These are phyloP conservation scores for Boletus rufocinnamomeus DNA, from an alignment of 768 basidiomycete genomes.

Conservation along the genomic window DNA sequence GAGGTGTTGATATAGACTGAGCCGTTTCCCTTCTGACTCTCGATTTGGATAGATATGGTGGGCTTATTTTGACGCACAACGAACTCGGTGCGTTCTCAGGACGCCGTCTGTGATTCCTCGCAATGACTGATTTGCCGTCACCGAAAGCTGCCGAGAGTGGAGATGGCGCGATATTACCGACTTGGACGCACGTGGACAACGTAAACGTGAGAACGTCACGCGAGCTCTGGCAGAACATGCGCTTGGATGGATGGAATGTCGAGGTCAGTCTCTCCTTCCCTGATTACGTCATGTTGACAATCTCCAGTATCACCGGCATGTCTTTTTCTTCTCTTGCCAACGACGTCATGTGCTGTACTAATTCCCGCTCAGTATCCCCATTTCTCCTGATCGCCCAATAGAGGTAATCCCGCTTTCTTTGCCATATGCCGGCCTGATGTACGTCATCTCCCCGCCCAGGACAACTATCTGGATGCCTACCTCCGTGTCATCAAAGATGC, in stretches of 20 bases:
- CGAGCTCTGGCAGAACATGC: conserved; percentile 84
- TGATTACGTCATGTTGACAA: conserved; percentile 13
- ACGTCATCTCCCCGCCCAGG: conserved; percentile 40
- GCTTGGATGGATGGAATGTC: conserved; percentile 85
- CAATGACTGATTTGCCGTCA: conserved; percentile 7
- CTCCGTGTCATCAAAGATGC: conserved; percentile 74
- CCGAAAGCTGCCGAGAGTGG: conserved; percentile 55
- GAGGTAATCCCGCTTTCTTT: conserved; percentile 53
- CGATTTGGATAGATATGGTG: conserved; percentile 66
- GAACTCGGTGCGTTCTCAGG: conserved; percentile 64
- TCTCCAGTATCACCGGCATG: conserved; percentile 74
- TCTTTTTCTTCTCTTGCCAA: conserved; percentile 7
- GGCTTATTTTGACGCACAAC: conserved; percentile 90
- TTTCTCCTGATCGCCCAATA: conserved; percentile 88
- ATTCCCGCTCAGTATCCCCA: conserved; percentile 73
- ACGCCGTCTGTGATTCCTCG: not conserved
- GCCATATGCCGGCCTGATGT: not conserved
- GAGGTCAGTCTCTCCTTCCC: conserved; percentile 49
- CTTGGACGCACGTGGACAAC: conserved; percentile 90
- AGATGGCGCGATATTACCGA: conserved; percentile 82
- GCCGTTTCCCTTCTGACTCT: conserved; percentile 8
- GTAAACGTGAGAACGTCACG: conserved; percentile 82
- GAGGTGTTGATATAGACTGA: not conserved
- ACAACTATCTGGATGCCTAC: conserved; percentile 96
- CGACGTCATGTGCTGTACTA: conserved; percentile 6